A percentile compares a stretch with the other conserved stretches of the same genome.
Conservation (phyloP, 139 green algal genomes). For the Asterochloris sp. region DNA sequence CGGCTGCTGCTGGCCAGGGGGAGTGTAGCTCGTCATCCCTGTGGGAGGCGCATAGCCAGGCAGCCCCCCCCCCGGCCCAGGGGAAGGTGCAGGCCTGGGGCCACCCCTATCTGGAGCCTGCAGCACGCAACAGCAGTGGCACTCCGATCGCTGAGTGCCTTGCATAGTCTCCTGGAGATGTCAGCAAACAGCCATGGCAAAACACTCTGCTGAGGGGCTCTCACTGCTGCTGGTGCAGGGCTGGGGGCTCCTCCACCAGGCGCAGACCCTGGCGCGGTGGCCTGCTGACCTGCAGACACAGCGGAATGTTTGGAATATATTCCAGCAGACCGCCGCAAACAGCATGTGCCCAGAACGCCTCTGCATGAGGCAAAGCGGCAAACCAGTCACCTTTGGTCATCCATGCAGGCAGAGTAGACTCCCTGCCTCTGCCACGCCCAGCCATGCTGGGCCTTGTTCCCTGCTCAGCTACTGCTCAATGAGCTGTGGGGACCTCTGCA, state of each 20-base stretch:
- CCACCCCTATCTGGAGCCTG: no score
- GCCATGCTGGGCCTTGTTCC: background rate
- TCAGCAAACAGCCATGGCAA: background rate
- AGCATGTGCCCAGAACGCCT: background rate
- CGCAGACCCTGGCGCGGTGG: background rate
- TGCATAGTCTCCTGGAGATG: background rate
- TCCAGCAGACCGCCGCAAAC: background rate
- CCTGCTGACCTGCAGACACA: background rate
- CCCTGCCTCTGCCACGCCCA: conserved; percentile 31
- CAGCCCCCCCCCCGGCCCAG: background rate
- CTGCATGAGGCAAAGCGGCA: no score
- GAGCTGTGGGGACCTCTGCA: no score
- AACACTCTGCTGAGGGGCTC: background rate
- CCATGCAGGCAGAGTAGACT: conserved; percentile 50
- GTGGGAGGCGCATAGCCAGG: conserved; percentile 11
- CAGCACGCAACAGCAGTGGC: no score
- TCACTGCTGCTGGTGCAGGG: background rate
- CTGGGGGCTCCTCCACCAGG: background rate
- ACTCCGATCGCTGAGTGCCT: no score
- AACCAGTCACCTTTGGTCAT: conserved; percentile 35
- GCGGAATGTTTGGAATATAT: background rate
- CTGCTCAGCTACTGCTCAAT: no score
- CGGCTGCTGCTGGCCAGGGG: conserved; percentile 1
- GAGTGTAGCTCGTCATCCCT: conserved; percentile 4
- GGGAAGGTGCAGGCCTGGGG: no score